These are phyloP conservation scores for Rhynchosporium agropyri DNA, from an alignment of 2,329 filamentous ascomycete genomes.

Conservation along the genomic window DNA sequence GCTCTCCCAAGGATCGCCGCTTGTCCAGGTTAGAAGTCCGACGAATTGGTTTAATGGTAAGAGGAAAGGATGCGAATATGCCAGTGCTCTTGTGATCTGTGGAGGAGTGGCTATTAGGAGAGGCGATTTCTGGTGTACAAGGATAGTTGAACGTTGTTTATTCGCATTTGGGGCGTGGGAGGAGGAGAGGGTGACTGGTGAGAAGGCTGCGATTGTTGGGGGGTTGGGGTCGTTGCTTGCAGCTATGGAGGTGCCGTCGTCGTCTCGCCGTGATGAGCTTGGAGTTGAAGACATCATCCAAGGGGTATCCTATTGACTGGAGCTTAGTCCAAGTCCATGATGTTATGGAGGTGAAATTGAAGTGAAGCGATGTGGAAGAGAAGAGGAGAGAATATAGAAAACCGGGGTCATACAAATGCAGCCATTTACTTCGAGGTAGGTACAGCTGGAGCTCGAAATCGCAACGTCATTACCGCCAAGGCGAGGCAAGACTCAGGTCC, in stretches of 20 bases:
- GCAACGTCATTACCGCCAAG: slow-evolving; percentile 40
- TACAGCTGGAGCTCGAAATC: slow-evolving; percentile 12
- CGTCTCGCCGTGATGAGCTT: slow-evolving; percentile 34
- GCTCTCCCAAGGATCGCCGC: slow-evolving; percentile 93
- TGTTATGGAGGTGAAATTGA: background rate
- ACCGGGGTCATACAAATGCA: slow-evolving; percentile 40
- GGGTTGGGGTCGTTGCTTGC: slow-evolving; percentile 48
- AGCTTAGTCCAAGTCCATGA: slow-evolving; percentile 20
- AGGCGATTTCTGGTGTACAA: slow-evolving; percentile 96
- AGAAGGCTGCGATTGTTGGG: slow-evolving; percentile 88
- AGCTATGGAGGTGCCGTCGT: slow-evolving; percentile 34
- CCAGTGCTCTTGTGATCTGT: slow-evolving; percentile 88
- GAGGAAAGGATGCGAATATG: slow-evolving; percentile 94
- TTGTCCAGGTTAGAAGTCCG: slow-evolving; percentile 91
- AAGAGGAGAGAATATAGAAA: slow-evolving; percentile 8
- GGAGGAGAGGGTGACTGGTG: slow-evolving; percentile 77
- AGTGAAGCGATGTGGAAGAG: slow-evolving; percentile 2
- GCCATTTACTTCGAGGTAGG: slow-evolving; percentile 37
- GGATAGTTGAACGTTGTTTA: slow-evolving; percentile 83
- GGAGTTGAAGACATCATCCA: slow-evolving; percentile 44
- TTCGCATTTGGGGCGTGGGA: slow-evolving; percentile 63
- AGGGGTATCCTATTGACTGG: slow-evolving; percentile 40
- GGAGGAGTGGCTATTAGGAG: slow-evolving; percentile 91
- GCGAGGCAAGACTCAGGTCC: slow-evolving; percentile 11
- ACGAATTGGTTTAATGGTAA: slow-evolving; percentile 83